Base-by-base conservation (phyloP, 225 moss, liverwort and hornwort genomes). In the Marchantia paleacea region DNA sequence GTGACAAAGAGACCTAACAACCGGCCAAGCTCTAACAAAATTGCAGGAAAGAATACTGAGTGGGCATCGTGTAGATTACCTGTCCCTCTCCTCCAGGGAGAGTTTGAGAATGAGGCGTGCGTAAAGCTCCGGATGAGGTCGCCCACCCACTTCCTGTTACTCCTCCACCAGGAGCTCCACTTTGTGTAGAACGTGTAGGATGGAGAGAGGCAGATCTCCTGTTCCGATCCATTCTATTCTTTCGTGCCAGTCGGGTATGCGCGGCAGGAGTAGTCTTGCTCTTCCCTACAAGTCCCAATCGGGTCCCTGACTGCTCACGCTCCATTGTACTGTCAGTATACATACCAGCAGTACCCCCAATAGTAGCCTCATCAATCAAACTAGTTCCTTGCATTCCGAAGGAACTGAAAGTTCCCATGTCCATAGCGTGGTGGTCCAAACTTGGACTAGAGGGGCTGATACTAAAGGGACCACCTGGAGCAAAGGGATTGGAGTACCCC, bases 161-260 rank as follows among this genome's bases (percentile, higher is more conserved):
- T 64, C 68, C 73, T 50, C 39, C 50, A 24, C 50, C 50, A 78
- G 70, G 51, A 48, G 53, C 15, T 31, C 65, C 53, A 14, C 69
- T 60, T n/a, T 83, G 83, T 0, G 55, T 39, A 5, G 75, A 48
- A 3, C 87, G 87, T 16, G 80, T 76, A 53, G 28, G 65, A 51
- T 87, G 87, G 69, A 73, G 76, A 4, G 79, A 64, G 7, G 81
- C 70, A 2, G 82, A 73, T 69, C 78, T 84, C 64, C 87, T 73
- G 50, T 82, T 87, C 60, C 87, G 82, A 74, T 84, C 80, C 84
- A 87, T 87, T 67, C 84, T 80, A 55, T 87, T 84, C 69, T 84
- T 87, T 57, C 87, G 78, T 15, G 87, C 87, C 51, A 87, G 57
- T 61, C 87, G 82, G 28, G 87, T 84, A 18, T 77, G 84, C 30